phyloP scores from a whole-genome alignment of 345 rosid species.

The Eucalyptus lansdowneana region DNA sequence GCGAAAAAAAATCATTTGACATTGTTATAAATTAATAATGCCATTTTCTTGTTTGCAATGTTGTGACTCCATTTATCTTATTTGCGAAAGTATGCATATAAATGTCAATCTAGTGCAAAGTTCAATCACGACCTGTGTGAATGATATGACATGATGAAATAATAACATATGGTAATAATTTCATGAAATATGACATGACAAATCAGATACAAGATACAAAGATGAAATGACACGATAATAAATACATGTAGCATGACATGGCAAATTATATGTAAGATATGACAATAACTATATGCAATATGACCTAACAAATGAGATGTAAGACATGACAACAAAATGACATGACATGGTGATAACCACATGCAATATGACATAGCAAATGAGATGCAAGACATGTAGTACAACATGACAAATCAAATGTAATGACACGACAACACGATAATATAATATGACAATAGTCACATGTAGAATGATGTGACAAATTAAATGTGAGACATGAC shows the following conservation, averaged over 20 bases:
- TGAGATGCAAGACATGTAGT: neutral
- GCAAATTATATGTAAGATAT: no score
- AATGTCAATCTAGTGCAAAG: neutral
- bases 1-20: neutral
- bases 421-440: neutral
- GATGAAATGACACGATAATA: no score
- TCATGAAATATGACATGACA: neutral
- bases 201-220: neutral
- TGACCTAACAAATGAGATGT: neutral
- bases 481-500: neutral
- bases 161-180: no score
- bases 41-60: neutral
- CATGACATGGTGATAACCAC: neutral
- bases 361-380: neutral
- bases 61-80: neutral
- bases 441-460: neutral
- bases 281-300: neutral
- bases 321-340: neutral
- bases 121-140: neutral
- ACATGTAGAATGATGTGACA: neutral
- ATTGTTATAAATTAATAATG: neutral
- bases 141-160: neutral
- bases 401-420: neutral
- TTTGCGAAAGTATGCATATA: neutral
- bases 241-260: neutral